These are phyloP conservation scores for Lithocarpus polystachyus DNA, from an alignment of 306 rosid genomes.

Conservation along the genomic window DNA sequence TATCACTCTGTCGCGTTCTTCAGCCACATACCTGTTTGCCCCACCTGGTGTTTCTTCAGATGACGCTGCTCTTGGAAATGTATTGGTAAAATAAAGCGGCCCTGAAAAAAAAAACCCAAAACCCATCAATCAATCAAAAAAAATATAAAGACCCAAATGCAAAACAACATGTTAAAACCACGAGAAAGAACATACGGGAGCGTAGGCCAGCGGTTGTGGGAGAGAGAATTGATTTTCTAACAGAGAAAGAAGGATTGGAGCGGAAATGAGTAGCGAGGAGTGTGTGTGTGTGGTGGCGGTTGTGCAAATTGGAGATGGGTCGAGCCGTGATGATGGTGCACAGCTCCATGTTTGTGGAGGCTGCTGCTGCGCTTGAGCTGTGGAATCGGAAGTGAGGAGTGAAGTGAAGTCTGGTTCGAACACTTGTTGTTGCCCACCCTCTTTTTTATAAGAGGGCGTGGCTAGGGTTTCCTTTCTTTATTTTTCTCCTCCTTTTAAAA, in stretches of 20 bases:
- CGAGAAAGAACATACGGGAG: slow-evolving; percentile 27
- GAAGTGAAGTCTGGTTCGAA: neutral
- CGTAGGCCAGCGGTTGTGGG: neutral
- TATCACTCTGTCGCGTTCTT: slow-evolving; percentile 17
- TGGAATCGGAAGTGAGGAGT: no score
- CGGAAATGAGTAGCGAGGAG: slow-evolving; percentile 1
- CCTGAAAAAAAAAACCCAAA: slow-evolving; percentile 17
- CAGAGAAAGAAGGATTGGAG: slow-evolving; percentile 4
- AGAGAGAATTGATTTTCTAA: neutral
- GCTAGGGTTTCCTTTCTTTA: slow-evolving; percentile 14
- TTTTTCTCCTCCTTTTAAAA: neutral
- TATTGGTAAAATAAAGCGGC: neutral
- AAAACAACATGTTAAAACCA: no score
- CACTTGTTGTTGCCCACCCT: neutral
- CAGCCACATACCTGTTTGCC: neutral
- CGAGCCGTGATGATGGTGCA: slow-evolving; percentile 15
- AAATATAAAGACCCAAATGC: no score
- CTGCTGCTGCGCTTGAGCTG: no score
- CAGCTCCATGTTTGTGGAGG: slow-evolving; percentile 21
- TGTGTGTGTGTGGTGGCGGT: neutral
- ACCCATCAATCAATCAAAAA: neutral
- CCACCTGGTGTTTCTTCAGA: slow-evolving; percentile 39
- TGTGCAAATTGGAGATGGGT: slow-evolving; percentile 11
- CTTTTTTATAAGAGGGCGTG: neutral
- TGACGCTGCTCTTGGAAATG: slow-evolving; percentile 11